Conservation (phyloP, 441 rosid species). For the Syzygium malaccense region DNA sequence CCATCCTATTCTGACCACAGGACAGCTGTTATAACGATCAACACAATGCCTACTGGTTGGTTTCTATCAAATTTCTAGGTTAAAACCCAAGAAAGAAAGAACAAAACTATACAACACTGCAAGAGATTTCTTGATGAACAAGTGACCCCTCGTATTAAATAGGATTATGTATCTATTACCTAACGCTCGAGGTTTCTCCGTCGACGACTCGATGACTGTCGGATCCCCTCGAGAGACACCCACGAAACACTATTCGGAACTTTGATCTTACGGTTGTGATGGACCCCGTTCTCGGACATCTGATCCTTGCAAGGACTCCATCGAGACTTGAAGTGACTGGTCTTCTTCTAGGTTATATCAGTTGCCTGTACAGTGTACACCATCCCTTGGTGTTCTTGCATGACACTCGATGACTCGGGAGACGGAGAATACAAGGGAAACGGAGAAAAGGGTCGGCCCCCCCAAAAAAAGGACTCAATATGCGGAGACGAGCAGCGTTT, state of each 20-base stretch:
- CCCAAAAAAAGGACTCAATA: neutral
- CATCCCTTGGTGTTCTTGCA: neutral
- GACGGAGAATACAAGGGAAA: neutral
- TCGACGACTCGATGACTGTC: neutral
- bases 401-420: neutral
- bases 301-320: neutral
- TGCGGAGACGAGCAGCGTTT: slow-evolving; percentile 16
- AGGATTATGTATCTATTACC: neutral
- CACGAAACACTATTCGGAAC: neutral
- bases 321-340: neutral
- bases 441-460: neutral
- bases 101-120: neutral
- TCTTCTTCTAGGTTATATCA: neutral
- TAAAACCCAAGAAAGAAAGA: neutral
- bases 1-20: neutral
- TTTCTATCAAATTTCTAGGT: neutral
- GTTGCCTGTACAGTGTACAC: neutral
- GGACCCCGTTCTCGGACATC: neutral
- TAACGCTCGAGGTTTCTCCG: neutral
- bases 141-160: neutral
- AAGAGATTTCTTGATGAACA: neutral
- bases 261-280: neutral
- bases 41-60: neutral
- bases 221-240: neutral
- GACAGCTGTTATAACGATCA: neutral